Percentiles rank a stretch among this genome's conserved stretches.
These are phyloP conservation scores for Boletus tomentosulus DNA, from an alignment of 768 basidiomycete species.

Conservation along the genomic window DNA sequence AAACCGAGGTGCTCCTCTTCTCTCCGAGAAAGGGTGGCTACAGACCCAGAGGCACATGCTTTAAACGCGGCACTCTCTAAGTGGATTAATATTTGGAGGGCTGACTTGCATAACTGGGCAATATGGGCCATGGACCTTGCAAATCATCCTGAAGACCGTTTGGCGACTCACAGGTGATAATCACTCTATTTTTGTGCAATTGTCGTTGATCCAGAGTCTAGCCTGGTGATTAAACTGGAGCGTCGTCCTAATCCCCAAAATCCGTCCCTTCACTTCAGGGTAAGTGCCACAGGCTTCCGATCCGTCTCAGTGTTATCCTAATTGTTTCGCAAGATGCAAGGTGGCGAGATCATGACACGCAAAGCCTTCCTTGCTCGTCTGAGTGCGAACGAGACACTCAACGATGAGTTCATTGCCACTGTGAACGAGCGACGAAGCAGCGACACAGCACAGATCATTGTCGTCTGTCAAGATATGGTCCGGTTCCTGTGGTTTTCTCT, in stretches of 20 bases:
- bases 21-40: slow-evolving; percentile 12
- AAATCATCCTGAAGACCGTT: slow-evolving; percentile 21
- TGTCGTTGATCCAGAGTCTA: slow-evolving; percentile 1
- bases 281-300: background rate
- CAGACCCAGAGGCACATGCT: slow-evolving; percentile 10
- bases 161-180: slow-evolving; percentile 23
- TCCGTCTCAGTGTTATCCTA: background rate
- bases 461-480: slow-evolving; percentile 19
- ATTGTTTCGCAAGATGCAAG: slow-evolving; percentile 17
- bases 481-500: slow-evolving; percentile 31
- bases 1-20: slow-evolving; percentile 15
- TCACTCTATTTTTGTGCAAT: background rate
- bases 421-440: slow-evolving; percentile 19
- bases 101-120: slow-evolving; percentile 14
- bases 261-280: slow-evolving; percentile 19
- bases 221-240: slow-evolving; percentile 21
- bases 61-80: slow-evolving; percentile 22
- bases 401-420: slow-evolving; percentile 18
- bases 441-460: slow-evolving; percentile 27
- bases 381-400: slow-evolving; percentile 6
- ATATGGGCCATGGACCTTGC: slow-evolving; percentile 25
- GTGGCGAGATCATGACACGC: slow-evolving; percentile 22
- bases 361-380: slow-evolving; percentile 15
- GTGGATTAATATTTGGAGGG: slow-evolving; percentile 26
- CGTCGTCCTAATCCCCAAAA: slow-evolving; percentile 16